Conservation (phyloP, 305 asterid genomes). For the Fraxinus angustifolia region DNA sequence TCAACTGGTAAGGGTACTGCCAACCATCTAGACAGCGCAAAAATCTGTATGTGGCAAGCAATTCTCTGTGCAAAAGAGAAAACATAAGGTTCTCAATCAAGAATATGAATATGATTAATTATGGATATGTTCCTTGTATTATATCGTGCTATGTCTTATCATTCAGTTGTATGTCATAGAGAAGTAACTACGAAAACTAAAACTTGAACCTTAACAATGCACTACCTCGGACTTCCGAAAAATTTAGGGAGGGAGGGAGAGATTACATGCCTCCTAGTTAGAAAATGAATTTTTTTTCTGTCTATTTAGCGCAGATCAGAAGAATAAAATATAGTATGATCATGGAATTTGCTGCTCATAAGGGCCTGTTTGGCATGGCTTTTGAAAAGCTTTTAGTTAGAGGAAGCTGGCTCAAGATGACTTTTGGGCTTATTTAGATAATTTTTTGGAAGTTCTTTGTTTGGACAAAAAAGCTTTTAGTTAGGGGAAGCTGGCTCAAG, state of each 20-base stretch:
- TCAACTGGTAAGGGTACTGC: constrained; percentile 75
- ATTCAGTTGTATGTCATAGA: neutral
- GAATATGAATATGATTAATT: neutral
- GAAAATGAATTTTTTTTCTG: neutral
- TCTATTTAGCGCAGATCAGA: neutral
- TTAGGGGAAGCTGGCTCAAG: neutral
- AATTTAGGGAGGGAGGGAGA: neutral
- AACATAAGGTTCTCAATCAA: neutral
- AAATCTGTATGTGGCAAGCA: constrained; percentile 80
- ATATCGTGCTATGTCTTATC: neutral
- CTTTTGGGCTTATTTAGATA: neutral
- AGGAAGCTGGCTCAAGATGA: too few species aligned
- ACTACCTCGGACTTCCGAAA: neutral
- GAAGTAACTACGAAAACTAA: neutral
- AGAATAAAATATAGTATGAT: neutral
- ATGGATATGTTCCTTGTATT: neutral
- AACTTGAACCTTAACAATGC: neutral
- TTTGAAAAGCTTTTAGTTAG: neutral
- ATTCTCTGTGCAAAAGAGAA: constrained; percentile 57
- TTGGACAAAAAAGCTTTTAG: too few species aligned
- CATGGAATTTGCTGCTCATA: neutral
- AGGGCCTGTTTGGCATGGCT: neutral
- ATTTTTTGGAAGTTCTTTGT: too few species aligned
- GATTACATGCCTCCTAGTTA: neutral
- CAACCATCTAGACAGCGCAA: constrained; percentile 75